A percentile compares a stretch with the other conserved stretches of the same genome.
Evolutionary conservation across 495 filamentous ascomycete genomes (phyloP).

Genomic region (Lasiosphaeria miniovina): DNA sequence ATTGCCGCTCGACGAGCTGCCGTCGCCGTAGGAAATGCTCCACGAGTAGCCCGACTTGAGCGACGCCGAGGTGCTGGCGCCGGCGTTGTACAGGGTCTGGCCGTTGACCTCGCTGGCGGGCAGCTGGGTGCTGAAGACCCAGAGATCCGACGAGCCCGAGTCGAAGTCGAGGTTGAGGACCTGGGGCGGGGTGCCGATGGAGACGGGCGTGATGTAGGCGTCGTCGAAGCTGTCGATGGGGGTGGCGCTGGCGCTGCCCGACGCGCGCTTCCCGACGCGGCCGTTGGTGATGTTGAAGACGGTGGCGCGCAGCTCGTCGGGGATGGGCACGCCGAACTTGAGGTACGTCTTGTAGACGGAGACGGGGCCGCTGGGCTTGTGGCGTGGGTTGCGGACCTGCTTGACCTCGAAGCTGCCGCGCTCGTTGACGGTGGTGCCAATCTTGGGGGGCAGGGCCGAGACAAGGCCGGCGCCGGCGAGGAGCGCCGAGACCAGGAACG

Average conservation of each 20-base stretch:
- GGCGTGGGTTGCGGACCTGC: slow-evolving; percentile 48
- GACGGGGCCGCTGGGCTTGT: slow-evolving; percentile 47
- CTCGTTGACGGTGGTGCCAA: slow-evolving; percentile 24
- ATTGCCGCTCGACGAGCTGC: slow-evolving; percentile 58
- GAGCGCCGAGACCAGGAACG: slow-evolving; percentile 18
- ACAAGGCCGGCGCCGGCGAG: slow-evolving; percentile 21
- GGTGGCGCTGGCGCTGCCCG: slow-evolving; percentile 47
- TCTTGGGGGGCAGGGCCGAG: slow-evolving; percentile 29
- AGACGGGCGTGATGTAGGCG: slow-evolving; percentile 68
- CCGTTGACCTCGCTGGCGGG: slow-evolving; percentile 32
- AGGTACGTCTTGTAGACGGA: slow-evolving; percentile 59
- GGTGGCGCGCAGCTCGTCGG: slow-evolving; percentile 34
- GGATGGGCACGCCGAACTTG: slow-evolving; percentile 52
- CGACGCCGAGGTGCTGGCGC: slow-evolving; percentile 42
- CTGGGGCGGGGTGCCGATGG: slow-evolving; percentile 56
- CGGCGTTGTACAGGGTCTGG: slow-evolving; percentile 60
- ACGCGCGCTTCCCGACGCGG: slow-evolving; percentile 23
- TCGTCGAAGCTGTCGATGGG: slow-evolving; percentile 57
- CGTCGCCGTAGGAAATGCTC: slow-evolving; percentile 71
- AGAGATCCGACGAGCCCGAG: slow-evolving; percentile 77
- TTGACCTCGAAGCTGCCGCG: slow-evolving; percentile 31
- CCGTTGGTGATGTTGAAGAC: slow-evolving; percentile 31
- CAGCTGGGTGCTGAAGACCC: slow-evolving; percentile 40
- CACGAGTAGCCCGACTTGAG: slow-evolving; percentile 54
- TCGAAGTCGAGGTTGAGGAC: slow-evolving; percentile 70